Evolutionary conservation across 1,139 yeast species (phyloP), one percentile per base, ranked within the genome.

Genomic region (Geotrichum armillariae): DNA sequence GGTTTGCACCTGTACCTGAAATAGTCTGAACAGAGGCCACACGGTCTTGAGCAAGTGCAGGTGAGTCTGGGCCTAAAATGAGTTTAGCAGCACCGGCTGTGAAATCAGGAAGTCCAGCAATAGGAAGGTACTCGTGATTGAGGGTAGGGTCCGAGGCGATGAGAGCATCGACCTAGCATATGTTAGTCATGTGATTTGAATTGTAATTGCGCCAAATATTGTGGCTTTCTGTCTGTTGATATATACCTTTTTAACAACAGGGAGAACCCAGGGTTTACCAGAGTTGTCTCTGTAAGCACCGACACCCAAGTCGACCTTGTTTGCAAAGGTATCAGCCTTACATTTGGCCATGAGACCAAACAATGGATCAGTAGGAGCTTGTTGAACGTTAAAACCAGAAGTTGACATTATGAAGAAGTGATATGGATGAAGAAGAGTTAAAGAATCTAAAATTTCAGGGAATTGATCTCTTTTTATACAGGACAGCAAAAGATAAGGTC

Each of bases 1-100:
- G 98, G 62, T 91, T 77, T 4, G 98, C 96, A 51, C 99, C 99
- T 11, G 99, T 93, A 58, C 99, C 99, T 25, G 96, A 86, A 54
- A 93, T 75, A 32, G 95, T 81, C 71, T 93, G 99, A 52, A 86
- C 82, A 32, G 94, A 83, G 20, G 85, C 80, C 39, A 88, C 75
- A 61, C 85, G 58, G 47, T 62, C 61, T 56, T 80, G 80, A 22
- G 66, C 62, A 46, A 82, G 67, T 7, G 85, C 85, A 27, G 69
- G 65, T 1, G 86, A 79, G 47, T 82, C 75, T 2, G 71, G 73
- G 41, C 97, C 97, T 53, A 91, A 73, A 47, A 91, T 80, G 49
- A 90, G 83, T 61, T 77, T 77, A 12, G 95, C 88, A 38, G 96
- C 89, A 52, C 83, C 85, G 21, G 70, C 63, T 44, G 83, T 80